A percentile compares a stretch with the other conserved stretches of the same genome.
Conservation (phyloP, 2,329 filamentous ascomycete genomes). For the Clarireedia monteithiana region DNA sequence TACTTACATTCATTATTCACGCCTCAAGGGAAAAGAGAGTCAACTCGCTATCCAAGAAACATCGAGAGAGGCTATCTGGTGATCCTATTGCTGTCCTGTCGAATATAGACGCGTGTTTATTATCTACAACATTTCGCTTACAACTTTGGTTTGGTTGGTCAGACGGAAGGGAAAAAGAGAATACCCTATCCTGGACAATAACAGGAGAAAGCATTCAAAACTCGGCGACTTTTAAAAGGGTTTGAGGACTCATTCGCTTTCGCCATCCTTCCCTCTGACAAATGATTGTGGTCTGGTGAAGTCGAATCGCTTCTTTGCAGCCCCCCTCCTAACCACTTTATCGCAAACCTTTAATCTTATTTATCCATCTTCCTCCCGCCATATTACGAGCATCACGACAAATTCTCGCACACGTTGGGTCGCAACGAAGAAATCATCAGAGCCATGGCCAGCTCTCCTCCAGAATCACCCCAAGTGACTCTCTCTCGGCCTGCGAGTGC, state of each 20-base stretch:
- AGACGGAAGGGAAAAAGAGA: neutral
- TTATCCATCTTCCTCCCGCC: neutral
- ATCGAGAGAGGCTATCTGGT: neutral
- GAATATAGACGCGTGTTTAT: neutral
- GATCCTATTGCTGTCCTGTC: neutral
- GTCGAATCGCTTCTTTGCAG: neutral
- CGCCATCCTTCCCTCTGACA: neutral
- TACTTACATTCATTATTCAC: neutral
- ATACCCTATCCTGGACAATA: neutral
- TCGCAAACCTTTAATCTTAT: neutral
- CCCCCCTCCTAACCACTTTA: neutral
- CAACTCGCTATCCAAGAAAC: neutral
- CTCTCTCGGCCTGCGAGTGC: slow-evolving; percentile 70
- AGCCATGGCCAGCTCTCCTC: slow-evolving; percentile 62
- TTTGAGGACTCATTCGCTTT: slow-evolving; percentile 4
- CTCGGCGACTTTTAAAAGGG: neutral
- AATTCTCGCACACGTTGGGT: slow-evolving; percentile 18
- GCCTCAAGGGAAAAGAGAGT: neutral
- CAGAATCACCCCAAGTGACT: slow-evolving; percentile 50
- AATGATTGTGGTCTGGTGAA: neutral
- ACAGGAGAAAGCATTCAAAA: neutral
- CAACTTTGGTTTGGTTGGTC: neutral
- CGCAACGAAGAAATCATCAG: slow-evolving; percentile 23
- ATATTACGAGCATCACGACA: no score
- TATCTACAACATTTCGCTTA: neutral